Evolutionary conservation across 2,329 filamentous ascomycete genomes (phyloP).

Genomic region (Pseudogymnoascus sp.): DNA sequence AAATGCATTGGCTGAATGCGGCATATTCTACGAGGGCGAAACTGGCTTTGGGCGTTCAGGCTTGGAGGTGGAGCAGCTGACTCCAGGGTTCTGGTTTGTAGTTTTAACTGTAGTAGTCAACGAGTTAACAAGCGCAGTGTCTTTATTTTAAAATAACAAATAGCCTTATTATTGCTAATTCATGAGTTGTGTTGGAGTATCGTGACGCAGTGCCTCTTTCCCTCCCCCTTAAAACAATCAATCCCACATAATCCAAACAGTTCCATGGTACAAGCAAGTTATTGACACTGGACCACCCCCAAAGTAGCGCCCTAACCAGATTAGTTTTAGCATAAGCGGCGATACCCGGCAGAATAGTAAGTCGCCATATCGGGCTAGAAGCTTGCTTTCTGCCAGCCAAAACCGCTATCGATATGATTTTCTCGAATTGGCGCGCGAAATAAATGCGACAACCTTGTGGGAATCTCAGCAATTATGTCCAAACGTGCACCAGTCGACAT

Average conservation of each 20-base stretch:
- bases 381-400: slow-evolving; percentile 4
- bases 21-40: neutral
- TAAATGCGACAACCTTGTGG: slow-evolving; percentile 7
- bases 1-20: slow-evolving; percentile 22
- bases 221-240: neutral
- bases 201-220: neutral
- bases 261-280: neutral
- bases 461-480: slow-evolving; percentile 18
- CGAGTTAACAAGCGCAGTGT: neutral
- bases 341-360: slow-evolving; percentile 1
- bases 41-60: neutral
- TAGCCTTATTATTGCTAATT: neutral
- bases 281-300: neutral
- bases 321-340: neutral
- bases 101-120: slow-evolving; percentile 1
- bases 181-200: neutral
- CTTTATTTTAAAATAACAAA: neutral
- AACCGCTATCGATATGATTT: slow-evolving; percentile 4
- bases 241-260: neutral
- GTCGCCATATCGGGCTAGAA: neutral
- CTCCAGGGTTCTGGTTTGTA: neutral
- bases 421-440: neutral
- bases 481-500: slow-evolving; percentile 24
- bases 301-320: neutral
- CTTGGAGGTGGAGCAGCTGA: slow-evolving; percentile 1